A percentile compares a stretch with the other conserved stretches of the same genome.
Conservation (phyloP, 306 rosid genomes). For the Chamaecrista fasciculata region DNA sequence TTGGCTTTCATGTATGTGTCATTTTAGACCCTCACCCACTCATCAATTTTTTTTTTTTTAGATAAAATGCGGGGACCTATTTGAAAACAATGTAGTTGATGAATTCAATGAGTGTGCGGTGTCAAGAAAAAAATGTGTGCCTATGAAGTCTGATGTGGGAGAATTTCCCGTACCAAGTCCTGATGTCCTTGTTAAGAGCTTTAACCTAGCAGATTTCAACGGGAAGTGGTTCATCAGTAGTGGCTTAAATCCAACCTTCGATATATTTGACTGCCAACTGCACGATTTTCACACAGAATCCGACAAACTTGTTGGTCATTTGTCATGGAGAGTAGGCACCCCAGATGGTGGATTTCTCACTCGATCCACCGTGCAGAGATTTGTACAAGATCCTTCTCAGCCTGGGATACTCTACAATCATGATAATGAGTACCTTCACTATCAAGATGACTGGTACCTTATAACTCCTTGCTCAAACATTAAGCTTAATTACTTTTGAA, state of each 20-base stretch:
- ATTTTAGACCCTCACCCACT: not conserved
- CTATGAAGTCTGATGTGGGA: constrained; percentile 89
- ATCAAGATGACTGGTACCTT: constrained; percentile 99
- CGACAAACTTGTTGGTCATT: constrained; percentile 65
- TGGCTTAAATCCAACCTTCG: constrained; percentile 88
- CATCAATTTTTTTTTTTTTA: constrained; percentile 31
- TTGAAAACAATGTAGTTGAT: constrained; percentile 91
- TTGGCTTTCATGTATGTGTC: not conserved
- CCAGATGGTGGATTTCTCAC: constrained; percentile 88
- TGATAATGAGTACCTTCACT: constrained; percentile 91
- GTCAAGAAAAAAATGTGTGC: constrained; percentile 89
- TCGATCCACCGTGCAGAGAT: constrained; percentile 73
- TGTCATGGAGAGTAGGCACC: constrained; percentile 85
- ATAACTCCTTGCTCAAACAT: too few relatives aligned
- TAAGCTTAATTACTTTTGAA: constrained; percentile 10
- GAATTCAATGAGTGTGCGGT: constrained; percentile 95
- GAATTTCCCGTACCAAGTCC: constrained; percentile 88
- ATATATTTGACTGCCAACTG: constrained; percentile 83
- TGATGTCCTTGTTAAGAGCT: constrained; percentile 69
- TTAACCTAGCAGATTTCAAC: constrained; percentile 64
- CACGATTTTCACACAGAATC: constrained; percentile 79
- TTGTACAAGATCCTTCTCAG: constrained; percentile 76
- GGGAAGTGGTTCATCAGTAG: constrained; percentile 95
- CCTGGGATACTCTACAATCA: constrained; percentile 91
- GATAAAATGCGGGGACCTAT: constrained; percentile 91